A percentile compares a stretch with the other conserved stretches of the same genome.
phyloP scores from a whole-genome alignment of 208 protist species.

The Leishmania amazonensis region DNA sequence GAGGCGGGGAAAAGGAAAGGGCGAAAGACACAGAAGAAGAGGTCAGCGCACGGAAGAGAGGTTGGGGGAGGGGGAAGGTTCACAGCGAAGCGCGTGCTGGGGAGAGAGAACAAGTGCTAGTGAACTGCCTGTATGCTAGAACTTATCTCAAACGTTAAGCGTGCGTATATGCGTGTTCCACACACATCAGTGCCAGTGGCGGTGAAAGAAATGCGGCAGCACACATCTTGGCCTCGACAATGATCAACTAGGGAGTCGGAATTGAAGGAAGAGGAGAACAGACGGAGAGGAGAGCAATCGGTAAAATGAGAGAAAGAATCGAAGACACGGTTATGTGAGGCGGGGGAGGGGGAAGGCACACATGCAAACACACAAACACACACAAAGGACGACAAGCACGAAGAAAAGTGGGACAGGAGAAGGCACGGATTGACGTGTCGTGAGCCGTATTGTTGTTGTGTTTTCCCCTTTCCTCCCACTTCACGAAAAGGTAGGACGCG shows the following conservation, averaged over 20 bases:
- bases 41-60: background rate
- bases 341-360: background rate
- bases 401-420: background rate
- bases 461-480: background rate
- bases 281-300: background rate
- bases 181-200: too few relatives aligned
- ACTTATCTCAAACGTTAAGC: background rate
- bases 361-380: background rate
- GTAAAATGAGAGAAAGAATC: constrained; percentile 17
- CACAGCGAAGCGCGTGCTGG: background rate
- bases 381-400: background rate
- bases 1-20: background rate
- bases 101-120: too few relatives aligned
- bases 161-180: background rate
- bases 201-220: background rate
- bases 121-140: background rate
- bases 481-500: background rate
- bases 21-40: background rate
- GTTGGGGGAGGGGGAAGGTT: background rate
- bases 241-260: background rate
- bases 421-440: background rate
- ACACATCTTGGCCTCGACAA: background rate
- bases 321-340: background rate
- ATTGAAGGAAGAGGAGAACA: background rate
- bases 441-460: background rate